phyloP scores from a whole-genome alignment of 1,139 yeast genomes.

The Blastobotrys persicus region DNA sequence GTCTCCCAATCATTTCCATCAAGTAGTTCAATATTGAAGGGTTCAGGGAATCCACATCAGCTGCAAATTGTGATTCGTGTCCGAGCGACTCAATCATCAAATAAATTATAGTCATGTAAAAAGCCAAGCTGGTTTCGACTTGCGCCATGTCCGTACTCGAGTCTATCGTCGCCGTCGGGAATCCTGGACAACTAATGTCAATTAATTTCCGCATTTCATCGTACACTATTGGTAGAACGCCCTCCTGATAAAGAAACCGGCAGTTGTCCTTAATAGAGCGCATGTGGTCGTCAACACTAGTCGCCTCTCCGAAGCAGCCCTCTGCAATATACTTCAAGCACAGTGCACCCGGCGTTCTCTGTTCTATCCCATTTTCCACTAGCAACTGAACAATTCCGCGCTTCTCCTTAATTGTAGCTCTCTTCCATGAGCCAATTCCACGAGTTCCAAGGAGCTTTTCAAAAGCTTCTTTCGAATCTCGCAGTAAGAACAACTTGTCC shows the following conservation, averaged over 20 bases:
- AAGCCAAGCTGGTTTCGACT: constrained; percentile 37
- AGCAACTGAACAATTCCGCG: constrained; percentile 14
- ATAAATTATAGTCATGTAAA: constrained; percentile 54
- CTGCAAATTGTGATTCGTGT: constrained; percentile 27
- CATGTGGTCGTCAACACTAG: constrained; percentile 41
- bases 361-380: neutral
- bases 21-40: constrained; percentile 45
- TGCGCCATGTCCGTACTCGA: constrained; percentile 10
- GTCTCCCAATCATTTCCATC: constrained; percentile 55
- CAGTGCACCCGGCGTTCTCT: constrained; percentile 13
- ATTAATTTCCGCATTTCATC: constrained; percentile 20
- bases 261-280: constrained; percentile 37
- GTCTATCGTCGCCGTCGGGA: constrained; percentile 14
- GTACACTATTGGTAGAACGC: constrained; percentile 26
- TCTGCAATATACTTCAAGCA: constrained; percentile 40
- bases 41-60: constrained; percentile 35
- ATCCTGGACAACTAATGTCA: constrained; percentile 24
- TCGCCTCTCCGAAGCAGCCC: constrained; percentile 43
- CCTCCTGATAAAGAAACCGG: constrained; percentile 25
- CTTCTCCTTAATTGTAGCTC: constrained; percentile 12
- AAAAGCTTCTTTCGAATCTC: constrained; percentile 4
- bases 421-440: constrained; percentile 16
- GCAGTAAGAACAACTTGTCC: constrained; percentile 19
- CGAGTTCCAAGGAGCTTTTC: neutral
- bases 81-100: constrained; percentile 44